Conservation (phyloP, 202 grass and related monocot genomes). For the Setaria viridis region DNA sequence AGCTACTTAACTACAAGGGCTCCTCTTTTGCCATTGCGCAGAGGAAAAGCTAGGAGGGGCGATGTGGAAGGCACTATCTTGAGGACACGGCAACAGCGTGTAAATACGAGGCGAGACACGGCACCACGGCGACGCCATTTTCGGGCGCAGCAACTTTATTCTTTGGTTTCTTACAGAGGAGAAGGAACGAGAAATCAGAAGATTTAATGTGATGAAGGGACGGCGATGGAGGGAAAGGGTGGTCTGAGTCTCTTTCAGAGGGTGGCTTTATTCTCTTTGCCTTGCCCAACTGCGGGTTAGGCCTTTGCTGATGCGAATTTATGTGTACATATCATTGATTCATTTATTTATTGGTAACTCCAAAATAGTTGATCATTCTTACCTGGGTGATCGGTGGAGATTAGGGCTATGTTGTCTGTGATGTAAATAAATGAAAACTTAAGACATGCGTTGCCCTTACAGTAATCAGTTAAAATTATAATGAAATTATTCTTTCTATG, state of each 20-base stretch:
- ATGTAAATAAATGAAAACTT: conserved; percentile 44
- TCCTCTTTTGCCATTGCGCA: conserved; percentile 46
- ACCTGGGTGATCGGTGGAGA: background rate
- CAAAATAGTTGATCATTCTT: background rate
- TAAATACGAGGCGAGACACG: conserved; percentile 14
- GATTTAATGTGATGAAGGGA: conserved; percentile 3
- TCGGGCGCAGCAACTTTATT: conserved; percentile 55
- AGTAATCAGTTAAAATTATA: background rate
- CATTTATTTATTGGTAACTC: conserved; percentile 28
- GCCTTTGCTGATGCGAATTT: conserved; percentile 20
- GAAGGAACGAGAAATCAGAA: background rate
- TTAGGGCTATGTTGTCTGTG: background rate
- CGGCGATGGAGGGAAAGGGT: conserved; percentile 3
- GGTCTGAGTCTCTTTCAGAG: conserved; percentile 18
- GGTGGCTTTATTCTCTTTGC: conserved; percentile 39
- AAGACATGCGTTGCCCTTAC: background rate
- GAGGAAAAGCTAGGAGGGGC: conserved; percentile 51
- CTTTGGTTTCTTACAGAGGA: conserved; percentile 47
- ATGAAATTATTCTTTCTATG: background rate
- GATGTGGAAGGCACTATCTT: conserved; percentile 81
- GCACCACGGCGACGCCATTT: conserved; percentile 6
- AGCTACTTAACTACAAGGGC: conserved; percentile 11
- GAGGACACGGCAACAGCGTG: conserved; percentile 50
- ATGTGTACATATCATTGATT: conserved; percentile 42
- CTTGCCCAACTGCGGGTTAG: conserved; percentile 39